Base-by-base conservation (phyloP, 257 asterid species). In the Craterostigma plantagineum region DNA sequence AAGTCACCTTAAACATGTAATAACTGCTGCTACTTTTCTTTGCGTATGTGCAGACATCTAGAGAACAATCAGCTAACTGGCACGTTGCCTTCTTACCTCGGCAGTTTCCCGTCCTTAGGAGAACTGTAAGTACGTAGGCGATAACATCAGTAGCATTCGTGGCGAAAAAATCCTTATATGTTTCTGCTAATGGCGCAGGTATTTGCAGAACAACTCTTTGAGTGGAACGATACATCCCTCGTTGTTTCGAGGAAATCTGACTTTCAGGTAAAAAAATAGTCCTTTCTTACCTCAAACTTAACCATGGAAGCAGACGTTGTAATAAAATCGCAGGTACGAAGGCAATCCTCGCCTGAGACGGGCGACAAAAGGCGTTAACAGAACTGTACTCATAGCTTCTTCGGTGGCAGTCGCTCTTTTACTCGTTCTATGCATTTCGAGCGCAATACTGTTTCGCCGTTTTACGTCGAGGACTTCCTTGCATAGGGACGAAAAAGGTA, bases 21-120 rank as follows among this genome's bases (percentile, higher is more conserved):
- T 7, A n/a, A 11, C 45, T 40, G 45, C 13, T 11, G 13, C 10
- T 40, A 7, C 10, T 40, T 8, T 40, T 2, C 12, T 16, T 11
- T 14, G 42, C 7, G 41, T 36, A 38, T n/a, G n/a, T 65, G 75
- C 80, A 87, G 98, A 79, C 98, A 87, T 77, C 62, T 87, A 36
- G 95, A 82, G 75, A 77, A 79, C 69, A 87, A 82, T 64, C 60
- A 54, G 42, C 68, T 87, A 35, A 66, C 68, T 13, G 98, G 98
- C 35, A 18, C 70, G 1, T 50, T 87, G 54, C 95, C 98, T 45
- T 59, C 77, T 17, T 70, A 62, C 69, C 55, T 87, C 13, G 93
- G 79, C 33, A 64, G 65, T 53, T 64, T 87, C 64, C 95, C 95
- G 16, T 54, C 49, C 47, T 66, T 87, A 58, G 68, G 61, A 63